These are phyloP conservation scores for Neurospora tetrasperma DNA, from an alignment of 495 filamentous ascomycete species.

Conservation along the genomic window DNA sequence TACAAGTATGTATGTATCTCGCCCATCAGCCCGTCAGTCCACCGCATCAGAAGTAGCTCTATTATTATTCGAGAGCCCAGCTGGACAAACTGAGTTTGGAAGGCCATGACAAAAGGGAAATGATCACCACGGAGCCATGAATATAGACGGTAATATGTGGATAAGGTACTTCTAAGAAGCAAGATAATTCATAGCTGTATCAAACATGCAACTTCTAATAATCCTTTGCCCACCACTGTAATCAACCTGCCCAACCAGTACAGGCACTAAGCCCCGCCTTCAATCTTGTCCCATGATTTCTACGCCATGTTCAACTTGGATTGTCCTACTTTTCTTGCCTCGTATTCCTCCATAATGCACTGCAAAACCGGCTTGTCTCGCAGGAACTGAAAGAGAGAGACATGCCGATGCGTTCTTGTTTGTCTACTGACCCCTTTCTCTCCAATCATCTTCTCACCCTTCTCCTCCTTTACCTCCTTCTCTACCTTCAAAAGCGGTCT, in stretches of 20 bases:
- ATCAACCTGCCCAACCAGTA: background rate
- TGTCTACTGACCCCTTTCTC: background rate
- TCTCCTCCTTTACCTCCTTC: background rate
- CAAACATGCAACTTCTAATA: too few relatives aligned
- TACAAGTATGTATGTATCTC: too few relatives aligned
- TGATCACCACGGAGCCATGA: too few relatives aligned
- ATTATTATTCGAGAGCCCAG: too few relatives aligned
- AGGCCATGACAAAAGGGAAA: too few relatives aligned
- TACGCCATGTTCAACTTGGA: background rate
- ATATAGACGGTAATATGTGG: too few relatives aligned
- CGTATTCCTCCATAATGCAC: background rate
- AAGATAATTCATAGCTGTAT: too few relatives aligned
- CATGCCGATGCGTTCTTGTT: background rate
- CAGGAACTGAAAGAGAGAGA: background rate
- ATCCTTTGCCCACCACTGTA: background rate
- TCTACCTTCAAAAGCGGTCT: background rate
- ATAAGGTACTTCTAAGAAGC: too few relatives aligned
- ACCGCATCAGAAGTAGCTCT: too few relatives aligned
- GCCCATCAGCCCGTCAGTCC: too few relatives aligned
- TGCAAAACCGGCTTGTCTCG: background rate
- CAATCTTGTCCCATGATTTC: background rate
- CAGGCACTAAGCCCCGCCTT: background rate
- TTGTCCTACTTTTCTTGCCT: background rate
- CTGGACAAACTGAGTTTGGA: too few relatives aligned
- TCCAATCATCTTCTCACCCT: background rate